Percentiles rank a stretch among this genome's conserved stretches.
phyloP scores from a whole-genome alignment of 129 eudicot genomes.

The Tanacetum coccineum region DNA sequence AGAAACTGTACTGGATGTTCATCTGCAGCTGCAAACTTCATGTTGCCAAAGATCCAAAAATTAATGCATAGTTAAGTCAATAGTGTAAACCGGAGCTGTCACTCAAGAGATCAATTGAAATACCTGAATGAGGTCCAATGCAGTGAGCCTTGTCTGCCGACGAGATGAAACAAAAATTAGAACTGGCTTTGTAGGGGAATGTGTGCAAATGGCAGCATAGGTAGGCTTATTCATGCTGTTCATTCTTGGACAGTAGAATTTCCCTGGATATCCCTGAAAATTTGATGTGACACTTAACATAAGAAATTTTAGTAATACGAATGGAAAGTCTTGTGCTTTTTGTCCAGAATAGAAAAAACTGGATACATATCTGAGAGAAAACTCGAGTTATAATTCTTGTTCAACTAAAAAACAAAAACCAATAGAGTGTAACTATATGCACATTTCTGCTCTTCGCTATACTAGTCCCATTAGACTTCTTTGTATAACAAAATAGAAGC shows the following conservation, averaged over 20 bases:
- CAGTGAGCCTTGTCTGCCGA: slow-evolving; percentile 97
- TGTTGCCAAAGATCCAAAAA: slow-evolving; percentile 19
- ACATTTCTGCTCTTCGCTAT: neutral
- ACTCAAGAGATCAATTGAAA: slow-evolving; percentile 2
- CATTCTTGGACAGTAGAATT: slow-evolving; percentile 98
- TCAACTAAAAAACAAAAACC: neutral
- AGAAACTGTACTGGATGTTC: slow-evolving; percentile 88
- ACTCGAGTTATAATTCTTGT: neutral
- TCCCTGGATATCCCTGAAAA: slow-evolving; percentile 98
- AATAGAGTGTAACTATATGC: neutral
- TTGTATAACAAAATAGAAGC: no score
- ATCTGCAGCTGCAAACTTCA: slow-evolving; percentile 94
- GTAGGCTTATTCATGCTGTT: slow-evolving; percentile 98
- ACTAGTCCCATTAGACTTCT: neutral
- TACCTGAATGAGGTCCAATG: slow-evolving; percentile 97
- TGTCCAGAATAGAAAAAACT: neutral
- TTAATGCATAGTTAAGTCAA: neutral
- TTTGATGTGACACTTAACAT: neutral
- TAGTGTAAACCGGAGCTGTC: slow-evolving; percentile 12
- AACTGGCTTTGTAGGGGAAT: slow-evolving; percentile 95
- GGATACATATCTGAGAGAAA: neutral
- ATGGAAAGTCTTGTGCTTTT: neutral
- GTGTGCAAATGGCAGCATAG: slow-evolving; percentile 96
- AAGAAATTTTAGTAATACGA: neutral
- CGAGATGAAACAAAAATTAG: slow-evolving; percentile 96